Evolutionary conservation across 208 protist species (phyloP), one percentile per base, ranked within the genome.

Genomic region (Trypanosoma congolense): DNA sequence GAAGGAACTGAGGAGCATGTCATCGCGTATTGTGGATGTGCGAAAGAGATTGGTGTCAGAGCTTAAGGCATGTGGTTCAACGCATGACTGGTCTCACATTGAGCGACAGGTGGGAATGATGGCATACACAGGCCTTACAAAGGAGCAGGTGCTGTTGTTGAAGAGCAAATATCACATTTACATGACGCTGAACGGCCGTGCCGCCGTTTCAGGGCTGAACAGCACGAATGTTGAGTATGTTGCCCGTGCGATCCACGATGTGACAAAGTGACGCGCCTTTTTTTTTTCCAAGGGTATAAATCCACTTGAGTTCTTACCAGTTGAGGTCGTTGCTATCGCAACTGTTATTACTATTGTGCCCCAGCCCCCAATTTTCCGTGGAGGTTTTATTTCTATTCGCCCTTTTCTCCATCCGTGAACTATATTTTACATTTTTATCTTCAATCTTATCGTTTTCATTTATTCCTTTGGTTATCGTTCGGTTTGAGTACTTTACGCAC

Each of bases 41-140:
- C 82, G 93, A 41, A 45, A 61, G 35, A 24, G 52, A n/a, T 71
- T 96, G 3, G 71, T 85, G 4, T 47, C 79, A 40, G 78, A 77
- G 51, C 70, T 98, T 24, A 62, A 70, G 18, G 44, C 29, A 14
- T 62, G 43, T 30, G 85, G 86, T 26, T 90, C 78, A 3, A 75
- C 72, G 8, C 68, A 77, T 14, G 70, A 85, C 36, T 98, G 95
- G 94, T 60, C 56, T 22, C 96, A 98, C 66, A 85, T 99, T 24
- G 81, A 85, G 45, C 68, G 78, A 4, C 95, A 98, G 60, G 90
- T 95, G 31, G 97, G 97, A 51, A 98, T 98, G 96, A 98, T 98
- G 76, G 93, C 90, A 26, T 97, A 89, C 71, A 90, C 89, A 0
- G 95, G 96, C 26, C 76, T 98, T n/a, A 90, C 61, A 48, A 65